These are phyloP conservation scores for Cinnamomum micranthum DNA, from an alignment of 164 flowering plant species.

Conservation along the genomic window DNA sequence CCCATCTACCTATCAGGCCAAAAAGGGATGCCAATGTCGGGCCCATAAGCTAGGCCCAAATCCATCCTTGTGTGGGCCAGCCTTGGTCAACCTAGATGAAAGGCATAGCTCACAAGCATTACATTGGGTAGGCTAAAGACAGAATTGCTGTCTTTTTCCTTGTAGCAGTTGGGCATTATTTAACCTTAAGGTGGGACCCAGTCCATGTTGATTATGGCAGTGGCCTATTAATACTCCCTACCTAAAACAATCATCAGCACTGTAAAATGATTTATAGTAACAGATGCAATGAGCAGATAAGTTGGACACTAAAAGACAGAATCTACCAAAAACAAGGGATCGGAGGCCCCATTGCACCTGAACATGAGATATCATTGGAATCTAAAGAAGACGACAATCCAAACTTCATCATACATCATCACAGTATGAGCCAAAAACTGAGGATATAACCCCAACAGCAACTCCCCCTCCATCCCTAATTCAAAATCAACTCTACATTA, in stretches of 20 bases:
- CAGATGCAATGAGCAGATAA: background rate
- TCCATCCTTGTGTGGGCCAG: no score
- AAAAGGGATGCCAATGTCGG: no score
- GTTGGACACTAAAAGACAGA: constrained; percentile 1
- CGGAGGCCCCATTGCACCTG: background rate
- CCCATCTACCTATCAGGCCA: no score
- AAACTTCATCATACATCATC: constrained; percentile 7
- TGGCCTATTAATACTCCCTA: background rate
- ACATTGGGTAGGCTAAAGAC: no score
- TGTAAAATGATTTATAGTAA: background rate
- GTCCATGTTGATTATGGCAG: background rate
- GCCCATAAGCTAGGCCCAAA: no score
- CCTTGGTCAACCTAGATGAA: no score
- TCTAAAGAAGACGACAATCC: background rate
- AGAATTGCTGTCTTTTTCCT: no score
- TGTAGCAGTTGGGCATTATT: no score
- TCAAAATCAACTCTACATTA: constrained; percentile 5
- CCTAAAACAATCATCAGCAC: background rate
- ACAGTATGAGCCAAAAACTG: constrained; percentile 21
- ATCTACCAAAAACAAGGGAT: background rate
- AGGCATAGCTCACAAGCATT: no score
- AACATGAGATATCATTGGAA: constrained; percentile 1
- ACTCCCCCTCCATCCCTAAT: constrained; percentile 1
- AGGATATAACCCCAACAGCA: constrained; percentile 14
- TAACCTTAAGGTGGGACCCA: background rate